phyloP scores from a whole-genome alignment of 2,329 filamentous ascomycete genomes.

The Dactylellina haptotyla region DNA sequence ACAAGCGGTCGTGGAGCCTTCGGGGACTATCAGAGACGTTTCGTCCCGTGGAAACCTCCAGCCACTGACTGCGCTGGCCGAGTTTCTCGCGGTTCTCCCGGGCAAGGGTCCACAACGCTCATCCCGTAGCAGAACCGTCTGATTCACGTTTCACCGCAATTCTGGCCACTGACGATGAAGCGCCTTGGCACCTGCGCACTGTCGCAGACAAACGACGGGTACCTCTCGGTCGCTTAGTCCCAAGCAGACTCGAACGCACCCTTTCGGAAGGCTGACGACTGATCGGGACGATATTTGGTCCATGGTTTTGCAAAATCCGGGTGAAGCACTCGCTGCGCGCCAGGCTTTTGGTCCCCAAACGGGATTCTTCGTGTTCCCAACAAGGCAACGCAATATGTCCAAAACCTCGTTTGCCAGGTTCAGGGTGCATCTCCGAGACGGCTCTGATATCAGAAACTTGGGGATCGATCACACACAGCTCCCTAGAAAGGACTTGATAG shows the following conservation, averaged over 20 bases:
- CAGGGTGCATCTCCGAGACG: slow-evolving; percentile 41
- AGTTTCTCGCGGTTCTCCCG: not conserved
- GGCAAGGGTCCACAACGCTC: slow-evolving; percentile 19
- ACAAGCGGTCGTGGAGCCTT: not conserved
- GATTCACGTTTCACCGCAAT: slow-evolving; percentile 38
- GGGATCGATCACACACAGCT: not conserved
- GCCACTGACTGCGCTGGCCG: not conserved
- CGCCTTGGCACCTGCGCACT: slow-evolving; percentile 17
- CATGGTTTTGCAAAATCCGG: slow-evolving; percentile 14
- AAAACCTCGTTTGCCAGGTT: slow-evolving; percentile 47
- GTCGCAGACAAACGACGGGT: slow-evolving; percentile 33
- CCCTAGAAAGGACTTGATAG: not conserved
- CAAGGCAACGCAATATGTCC: slow-evolving; percentile 36
- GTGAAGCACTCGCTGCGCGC: not conserved
- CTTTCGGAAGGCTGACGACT: slow-evolving; percentile 11
- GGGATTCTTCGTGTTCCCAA: slow-evolving; percentile 30
- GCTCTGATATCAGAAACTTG: slow-evolving; percentile 19
- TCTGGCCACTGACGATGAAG: slow-evolving; percentile 8
- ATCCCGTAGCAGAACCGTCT: slow-evolving; percentile 48
- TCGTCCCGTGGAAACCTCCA: not conserved
- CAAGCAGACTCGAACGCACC: not conserved
- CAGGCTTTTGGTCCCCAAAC: not conserved
- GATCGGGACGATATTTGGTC: not conserved
- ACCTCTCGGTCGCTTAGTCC: slow-evolving; percentile 34
- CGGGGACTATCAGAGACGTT: not conserved